phyloP scores from a whole-genome alignment of 1,139 yeast genomes.

The Yamadazyma taylorii region DNA sequence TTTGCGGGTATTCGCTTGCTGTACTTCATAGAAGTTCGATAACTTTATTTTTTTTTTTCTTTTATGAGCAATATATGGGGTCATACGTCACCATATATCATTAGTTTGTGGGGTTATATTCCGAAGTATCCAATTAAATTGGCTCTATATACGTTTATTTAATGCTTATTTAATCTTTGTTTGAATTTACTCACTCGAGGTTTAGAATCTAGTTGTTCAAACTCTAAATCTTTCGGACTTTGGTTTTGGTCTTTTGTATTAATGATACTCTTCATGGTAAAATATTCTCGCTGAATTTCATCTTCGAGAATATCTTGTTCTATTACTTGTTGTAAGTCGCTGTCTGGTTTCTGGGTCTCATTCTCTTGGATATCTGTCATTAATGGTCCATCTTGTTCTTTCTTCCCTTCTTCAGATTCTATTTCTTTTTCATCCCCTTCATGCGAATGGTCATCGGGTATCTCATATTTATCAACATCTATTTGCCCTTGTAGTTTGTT shows the following conservation, averaged over 20 bases:
- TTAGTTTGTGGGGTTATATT: constrained; percentile 1
- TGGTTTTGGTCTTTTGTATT: constrained; percentile 1
- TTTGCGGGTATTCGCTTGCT: constrained; percentile 2
- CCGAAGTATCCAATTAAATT: not conserved
- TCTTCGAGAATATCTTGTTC: constrained; percentile 12
- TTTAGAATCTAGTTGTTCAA: constrained; percentile 8
- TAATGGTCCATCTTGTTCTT: constrained; percentile 41
- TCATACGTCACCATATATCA: too few relatives aligned
- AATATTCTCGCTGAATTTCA: constrained; percentile 15
- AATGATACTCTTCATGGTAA: constrained; percentile 13
- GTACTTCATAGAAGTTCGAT: not conserved
- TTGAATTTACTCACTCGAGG: constrained; percentile 16
- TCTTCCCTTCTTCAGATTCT: too few relatives aligned
- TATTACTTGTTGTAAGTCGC: constrained; percentile 18
- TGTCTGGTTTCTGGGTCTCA: constrained; percentile 19
- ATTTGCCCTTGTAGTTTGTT: constrained; percentile 49
- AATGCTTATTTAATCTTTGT: constrained; percentile 12
- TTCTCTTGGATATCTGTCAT: constrained; percentile 42
- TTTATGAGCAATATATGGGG: too few relatives aligned
- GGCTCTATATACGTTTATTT: not conserved
- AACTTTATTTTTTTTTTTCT: too few relatives aligned
- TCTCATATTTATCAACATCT: constrained; percentile 21
- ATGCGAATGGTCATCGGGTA: constrained; percentile 33
- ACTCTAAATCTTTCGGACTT: constrained; percentile 1
- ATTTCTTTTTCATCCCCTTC: constrained; percentile 19